A percentile compares a stretch with the other conserved stretches of the same genome.
Evolutionary conservation across 371 early-diverging fungal genomes (phyloP).

Genomic region (Thermomucor indicae-seudaticae): DNA sequence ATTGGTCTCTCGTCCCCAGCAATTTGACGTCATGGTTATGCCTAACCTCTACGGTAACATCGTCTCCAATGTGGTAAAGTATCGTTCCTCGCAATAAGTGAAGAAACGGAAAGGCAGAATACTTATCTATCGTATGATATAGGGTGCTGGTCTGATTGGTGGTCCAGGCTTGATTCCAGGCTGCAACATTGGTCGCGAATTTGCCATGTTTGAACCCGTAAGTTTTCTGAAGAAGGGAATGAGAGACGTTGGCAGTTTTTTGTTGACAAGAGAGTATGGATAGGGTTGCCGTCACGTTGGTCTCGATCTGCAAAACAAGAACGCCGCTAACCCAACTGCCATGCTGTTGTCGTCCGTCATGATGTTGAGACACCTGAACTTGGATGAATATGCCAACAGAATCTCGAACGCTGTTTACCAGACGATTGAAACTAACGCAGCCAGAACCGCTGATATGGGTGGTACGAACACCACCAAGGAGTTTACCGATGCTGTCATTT

Average conservation of each 20-base stretch:
- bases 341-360: conserved; percentile 89
- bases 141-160: conserved; percentile 92
- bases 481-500: conserved; percentile 81
- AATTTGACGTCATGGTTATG: conserved; percentile 97
- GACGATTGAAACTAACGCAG: conserved; percentile 66
- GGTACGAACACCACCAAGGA: conserved; percentile 74
- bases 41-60: conserved; percentile 98
- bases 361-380: conserved; percentile 95
- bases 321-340: conserved; percentile 94
- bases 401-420: conserved; percentile 84
- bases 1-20: conserved; percentile 91
- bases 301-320: conserved; percentile 84
- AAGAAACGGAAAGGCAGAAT: neutral
- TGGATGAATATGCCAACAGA: conserved; percentile 71
- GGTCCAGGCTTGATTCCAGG: conserved; percentile 95
- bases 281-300: conserved; percentile 94
- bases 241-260: too few relatives aligned
- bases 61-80: conserved; percentile 77
- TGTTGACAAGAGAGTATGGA: neutral
- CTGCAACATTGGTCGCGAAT: conserved; percentile 93
- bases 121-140: neutral
- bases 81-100: neutral
- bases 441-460: conserved; percentile 40
- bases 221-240: too few relatives aligned
- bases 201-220: conserved; percentile 94